These are phyloP conservation scores for Suhomyces kilbournensis DNA, from an alignment of 805 yeast genomes.

Conservation along the genomic window DNA sequence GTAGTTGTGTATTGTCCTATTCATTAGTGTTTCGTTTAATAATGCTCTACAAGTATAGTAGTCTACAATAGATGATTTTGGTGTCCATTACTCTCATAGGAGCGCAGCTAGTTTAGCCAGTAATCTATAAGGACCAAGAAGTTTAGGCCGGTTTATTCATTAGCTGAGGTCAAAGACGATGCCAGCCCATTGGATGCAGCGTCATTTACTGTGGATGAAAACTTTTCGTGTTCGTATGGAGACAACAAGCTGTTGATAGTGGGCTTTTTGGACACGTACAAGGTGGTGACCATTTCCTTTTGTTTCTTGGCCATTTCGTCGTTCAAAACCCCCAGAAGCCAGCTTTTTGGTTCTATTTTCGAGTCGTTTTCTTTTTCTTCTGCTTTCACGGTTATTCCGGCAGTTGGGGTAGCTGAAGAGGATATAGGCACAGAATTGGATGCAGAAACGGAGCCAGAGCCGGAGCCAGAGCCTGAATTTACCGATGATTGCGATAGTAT, in stretches of 20 bases:
- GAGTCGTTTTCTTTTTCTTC: background rate
- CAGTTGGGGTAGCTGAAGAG: background rate
- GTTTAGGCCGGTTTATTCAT: background rate
- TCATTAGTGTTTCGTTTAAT: background rate
- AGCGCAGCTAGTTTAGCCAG: background rate
- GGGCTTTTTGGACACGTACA: constrained; percentile 21
- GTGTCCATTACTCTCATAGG: background rate
- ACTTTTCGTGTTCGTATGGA: constrained; percentile 15
- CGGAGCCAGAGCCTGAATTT: background rate
- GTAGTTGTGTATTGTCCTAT: too few relatives aligned
- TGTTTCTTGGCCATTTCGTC: constrained; percentile 11
- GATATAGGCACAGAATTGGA: background rate
- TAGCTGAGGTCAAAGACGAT: background rate
- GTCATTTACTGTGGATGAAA: constrained; percentile 1
- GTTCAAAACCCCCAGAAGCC: constrained; percentile 31
- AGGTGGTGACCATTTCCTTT: constrained; percentile 1
- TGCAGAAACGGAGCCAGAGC: background rate
- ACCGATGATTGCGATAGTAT: constrained; percentile 1
- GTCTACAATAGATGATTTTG: background rate
- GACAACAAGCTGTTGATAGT: constrained; percentile 31
- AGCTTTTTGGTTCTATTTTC: constrained; percentile 15
- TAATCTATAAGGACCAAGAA: background rate
- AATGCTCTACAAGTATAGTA: background rate
- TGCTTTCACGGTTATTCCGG: background rate
- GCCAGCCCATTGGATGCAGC: background rate